Percentiles rank a stretch among this genome's conserved stretches.
Evolutionary conservation across 163 green algal species (phyloP).

Genomic region (Scenedesmus sp.): DNA sequence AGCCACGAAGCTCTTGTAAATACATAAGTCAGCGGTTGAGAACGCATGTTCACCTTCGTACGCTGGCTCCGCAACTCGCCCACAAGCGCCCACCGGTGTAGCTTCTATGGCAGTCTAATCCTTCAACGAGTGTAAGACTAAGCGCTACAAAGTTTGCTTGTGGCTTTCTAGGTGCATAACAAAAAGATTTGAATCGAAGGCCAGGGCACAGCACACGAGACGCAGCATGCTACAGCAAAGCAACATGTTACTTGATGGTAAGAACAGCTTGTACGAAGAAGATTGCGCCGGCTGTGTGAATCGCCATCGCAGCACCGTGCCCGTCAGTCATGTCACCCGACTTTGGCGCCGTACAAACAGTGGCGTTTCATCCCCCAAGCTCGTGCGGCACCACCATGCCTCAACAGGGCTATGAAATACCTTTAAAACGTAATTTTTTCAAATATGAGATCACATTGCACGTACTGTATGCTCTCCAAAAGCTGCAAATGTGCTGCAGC

Average conservation of each 20-base stretch:
- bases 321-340: background rate
- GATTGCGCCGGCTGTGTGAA: background rate
- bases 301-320: background rate
- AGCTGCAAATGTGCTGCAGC: background rate
- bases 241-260: background rate
- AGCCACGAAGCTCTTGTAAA: background rate
- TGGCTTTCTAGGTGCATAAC: background rate
- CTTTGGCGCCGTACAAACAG: background rate
- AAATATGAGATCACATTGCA: too few species aligned
- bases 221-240: background rate
- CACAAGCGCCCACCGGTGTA: background rate
- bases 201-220: background rate
- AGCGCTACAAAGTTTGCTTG: background rate
- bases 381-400: background rate
- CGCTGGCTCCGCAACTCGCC: background rate
- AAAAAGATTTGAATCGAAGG: background rate
- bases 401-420: background rate
- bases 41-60: background rate
- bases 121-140: background rate
- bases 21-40: background rate
- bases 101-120: background rate
- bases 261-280: background rate
- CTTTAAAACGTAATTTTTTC: background rate
- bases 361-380: background rate
- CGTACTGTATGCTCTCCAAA: too few species aligned